Percentiles rank a stretch among this genome's conserved stretches.
phyloP scores from a whole-genome alignment of 768 basidiomycete species.

The Leccinum incarnatum region DNA sequence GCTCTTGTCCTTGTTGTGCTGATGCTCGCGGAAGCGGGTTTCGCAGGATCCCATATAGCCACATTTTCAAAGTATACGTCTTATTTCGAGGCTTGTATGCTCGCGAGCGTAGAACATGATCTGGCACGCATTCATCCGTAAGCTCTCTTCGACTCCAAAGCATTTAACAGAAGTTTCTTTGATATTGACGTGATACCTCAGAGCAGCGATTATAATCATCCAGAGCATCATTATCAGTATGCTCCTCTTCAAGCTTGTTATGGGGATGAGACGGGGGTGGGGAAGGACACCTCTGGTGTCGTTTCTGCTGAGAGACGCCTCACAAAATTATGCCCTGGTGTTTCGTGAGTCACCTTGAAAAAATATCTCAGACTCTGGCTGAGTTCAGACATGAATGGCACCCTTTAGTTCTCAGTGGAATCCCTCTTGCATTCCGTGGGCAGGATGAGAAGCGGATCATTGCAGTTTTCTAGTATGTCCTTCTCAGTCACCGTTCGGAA shows the following conservation, averaged over 20 bases:
- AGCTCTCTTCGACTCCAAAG: constrained; percentile 17
- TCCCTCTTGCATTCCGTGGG: neutral
- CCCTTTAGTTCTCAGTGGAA: constrained; percentile 2
- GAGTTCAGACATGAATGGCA: neutral
- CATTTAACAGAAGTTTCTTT: neutral
- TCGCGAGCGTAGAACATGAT: constrained; percentile 13
- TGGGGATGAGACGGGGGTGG: constrained; percentile 37
- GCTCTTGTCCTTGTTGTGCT: constrained; percentile 14
- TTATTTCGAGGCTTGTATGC: constrained; percentile 21
- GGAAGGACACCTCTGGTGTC: constrained; percentile 40
- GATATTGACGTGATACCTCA: constrained; percentile 1
- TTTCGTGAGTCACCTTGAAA: constrained; percentile 32
- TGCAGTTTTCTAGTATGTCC: constrained; percentile 6
- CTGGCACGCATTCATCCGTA: neutral
- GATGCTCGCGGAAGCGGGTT: constrained; percentile 20
- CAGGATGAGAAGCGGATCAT: constrained; percentile 2
- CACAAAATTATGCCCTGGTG: constrained; percentile 41
- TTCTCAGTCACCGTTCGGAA: neutral
- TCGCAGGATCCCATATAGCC: constrained; percentile 19
- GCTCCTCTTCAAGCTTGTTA: constrained; percentile 36
- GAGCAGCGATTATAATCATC: constrained; percentile 21
- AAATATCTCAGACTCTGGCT: neutral
- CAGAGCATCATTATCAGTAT: constrained; percentile 42
- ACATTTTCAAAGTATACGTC: neutral
- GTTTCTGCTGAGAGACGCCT: constrained; percentile 45